Evolutionary conservation across 805 yeast genomes (phyloP), one percentile per base, ranked within the genome.

Genomic region (Citeromyces nyonsensis): DNA sequence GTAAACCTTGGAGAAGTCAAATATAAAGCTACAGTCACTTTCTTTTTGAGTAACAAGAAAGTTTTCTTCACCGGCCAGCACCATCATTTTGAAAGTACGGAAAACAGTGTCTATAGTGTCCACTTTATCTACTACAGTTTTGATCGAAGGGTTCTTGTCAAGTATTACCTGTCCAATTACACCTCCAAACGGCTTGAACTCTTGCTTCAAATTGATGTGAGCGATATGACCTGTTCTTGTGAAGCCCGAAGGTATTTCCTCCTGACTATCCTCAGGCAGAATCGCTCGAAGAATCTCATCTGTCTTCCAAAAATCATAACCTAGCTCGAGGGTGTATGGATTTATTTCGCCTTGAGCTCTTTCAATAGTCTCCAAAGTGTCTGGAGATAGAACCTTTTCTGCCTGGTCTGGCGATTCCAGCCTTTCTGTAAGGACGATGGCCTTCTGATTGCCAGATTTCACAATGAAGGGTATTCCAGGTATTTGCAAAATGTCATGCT

Each of bases 221-320:
- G 97, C 98, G 36, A 91, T 68, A 54, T 91, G 97, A 0, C 99
- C 99, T 0, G 94, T 93, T 25, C 74, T 72, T 1, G 97, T 82
- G 51, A 81, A 91, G 1, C 97, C 93, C 1, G 91, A 63, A 1
- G 98, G 99, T 6, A 78, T 61, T 35, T 84, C 94, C 28, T 68
- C 75, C 5, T 70, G 53, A 13, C 73, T 51, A 12, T 72, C 61
- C 29, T 69, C 77, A 0, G 99, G 98, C 29, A 91, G 52, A 3
- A 85, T 68, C 0, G 94, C 69, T 29, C 63, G 59, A 26, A 91
- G 58, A 10, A 91, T 78, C 42, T 91, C 95, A 35, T 93, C 98
- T 0, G 86, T 64, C 41, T 73, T 73, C 97, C 97, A 91, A 51
- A 71, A 82, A 32, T 71, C 64, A 49, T 91, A 91, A 39, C 63